Evolutionary conservation across 306 rosid genomes (phyloP).

Genomic region (Cicer chorassanicum): DNA sequence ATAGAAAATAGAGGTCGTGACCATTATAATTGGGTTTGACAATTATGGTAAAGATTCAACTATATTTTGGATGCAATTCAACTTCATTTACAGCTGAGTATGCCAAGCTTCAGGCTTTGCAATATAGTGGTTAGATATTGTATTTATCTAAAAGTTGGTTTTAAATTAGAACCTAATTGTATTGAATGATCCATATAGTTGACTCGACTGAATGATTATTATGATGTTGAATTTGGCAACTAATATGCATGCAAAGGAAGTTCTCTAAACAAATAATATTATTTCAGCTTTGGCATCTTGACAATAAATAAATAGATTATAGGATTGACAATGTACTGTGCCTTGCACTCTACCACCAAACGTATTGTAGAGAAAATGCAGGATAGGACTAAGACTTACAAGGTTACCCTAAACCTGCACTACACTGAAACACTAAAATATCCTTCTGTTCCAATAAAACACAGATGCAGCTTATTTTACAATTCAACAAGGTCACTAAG

Average conservation of each 20-base stretch:
- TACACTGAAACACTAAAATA: slow-evolving; percentile 22
- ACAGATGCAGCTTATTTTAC: slow-evolving; percentile 17
- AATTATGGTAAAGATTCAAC: background rate
- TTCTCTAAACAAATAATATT: background rate
- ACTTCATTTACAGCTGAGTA: slow-evolving; percentile 17
- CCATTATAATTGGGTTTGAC: slow-evolving; percentile 16
- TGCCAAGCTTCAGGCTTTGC: background rate
- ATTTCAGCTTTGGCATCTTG: background rate
- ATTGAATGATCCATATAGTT: background rate
- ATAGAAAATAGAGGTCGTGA: background rate
- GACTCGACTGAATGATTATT: background rate
- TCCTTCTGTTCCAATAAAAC: background rate
- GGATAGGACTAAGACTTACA: background rate
- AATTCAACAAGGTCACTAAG: slow-evolving; percentile 13
- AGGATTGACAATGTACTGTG: background rate
- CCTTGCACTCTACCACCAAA: slow-evolving; percentile 12
- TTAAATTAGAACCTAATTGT: background rate
- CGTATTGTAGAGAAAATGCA: background rate
- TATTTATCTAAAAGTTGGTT: slow-evolving; percentile 8
- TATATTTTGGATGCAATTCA: background rate
- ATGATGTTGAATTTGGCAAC: slow-evolving; percentile 8
- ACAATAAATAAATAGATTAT: background rate
- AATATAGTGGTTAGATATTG: background rate
- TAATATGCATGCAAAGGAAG: slow-evolving; percentile 3
- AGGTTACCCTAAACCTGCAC: background rate